Conservation (phyloP, 768 basidiomycete species). For the Hortiboletus campestris region DNA sequence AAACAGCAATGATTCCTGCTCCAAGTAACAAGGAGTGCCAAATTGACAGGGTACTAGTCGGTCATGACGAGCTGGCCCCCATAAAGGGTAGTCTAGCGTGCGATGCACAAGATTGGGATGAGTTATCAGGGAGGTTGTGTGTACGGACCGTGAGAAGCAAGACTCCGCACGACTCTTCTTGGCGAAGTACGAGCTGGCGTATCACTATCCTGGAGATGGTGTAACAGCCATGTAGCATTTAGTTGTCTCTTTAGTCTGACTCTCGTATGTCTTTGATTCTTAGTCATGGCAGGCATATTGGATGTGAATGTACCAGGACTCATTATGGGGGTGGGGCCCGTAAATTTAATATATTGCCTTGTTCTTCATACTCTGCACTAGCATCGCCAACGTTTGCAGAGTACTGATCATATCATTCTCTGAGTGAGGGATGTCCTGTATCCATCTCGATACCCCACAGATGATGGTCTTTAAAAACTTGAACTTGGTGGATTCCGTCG, state of each 20-base stretch:
- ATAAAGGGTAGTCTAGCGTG: slow-evolving; percentile 10
- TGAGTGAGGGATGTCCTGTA: too few relatives aligned
- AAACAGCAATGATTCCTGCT: slow-evolving; percentile 20
- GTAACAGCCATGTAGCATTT: background rate
- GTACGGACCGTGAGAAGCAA: slow-evolving; percentile 21
- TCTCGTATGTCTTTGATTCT: background rate
- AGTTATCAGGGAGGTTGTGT: slow-evolving; percentile 30
- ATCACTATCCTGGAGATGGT: slow-evolving; percentile 28
- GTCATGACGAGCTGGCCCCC: slow-evolving; percentile 20
- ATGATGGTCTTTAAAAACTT: too few relatives aligned
- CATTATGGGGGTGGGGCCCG: background rate
- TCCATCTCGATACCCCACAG: too few relatives aligned
- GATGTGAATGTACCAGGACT: background rate
- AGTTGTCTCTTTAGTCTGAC: background rate
- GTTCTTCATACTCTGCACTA: too few relatives aligned
- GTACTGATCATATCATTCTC: too few relatives aligned
- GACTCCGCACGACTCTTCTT: slow-evolving; percentile 24
- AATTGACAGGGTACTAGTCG: slow-evolving; percentile 21
- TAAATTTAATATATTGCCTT: background rate
- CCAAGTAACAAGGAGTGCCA: slow-evolving; percentile 14
- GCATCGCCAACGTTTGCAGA: too few relatives aligned
- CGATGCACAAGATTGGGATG: slow-evolving; percentile 34
- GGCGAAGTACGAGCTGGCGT: slow-evolving; percentile 22
- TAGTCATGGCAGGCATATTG: background rate
- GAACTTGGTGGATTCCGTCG: too few relatives aligned